These are phyloP conservation scores for Rhododendron vialii DNA, from an alignment of 148 eudicot genomes.

Conservation along the genomic window DNA sequence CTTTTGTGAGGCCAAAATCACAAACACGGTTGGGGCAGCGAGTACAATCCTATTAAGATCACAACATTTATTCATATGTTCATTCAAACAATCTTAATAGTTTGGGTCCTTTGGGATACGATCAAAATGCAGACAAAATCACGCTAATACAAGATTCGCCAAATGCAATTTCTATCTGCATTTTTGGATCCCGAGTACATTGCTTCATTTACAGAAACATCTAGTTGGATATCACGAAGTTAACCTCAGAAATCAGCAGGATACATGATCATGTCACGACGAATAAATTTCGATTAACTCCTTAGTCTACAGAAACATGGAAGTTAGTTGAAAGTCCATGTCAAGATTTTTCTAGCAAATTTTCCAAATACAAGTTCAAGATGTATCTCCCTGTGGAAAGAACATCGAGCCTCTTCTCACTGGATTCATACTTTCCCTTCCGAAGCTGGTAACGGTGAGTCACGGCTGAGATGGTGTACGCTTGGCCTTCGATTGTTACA, in stretches of 20 bases:
- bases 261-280: background rate
- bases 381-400: slow-evolving; percentile 86
- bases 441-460: slow-evolving; percentile 84
- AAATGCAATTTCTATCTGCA: background rate
- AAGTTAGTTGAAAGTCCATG: background rate
- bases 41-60: background rate
- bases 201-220: background rate
- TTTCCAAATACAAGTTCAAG: slow-evolving; percentile 71
- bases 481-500: slow-evolving; percentile 87
- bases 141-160: background rate
- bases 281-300: background rate
- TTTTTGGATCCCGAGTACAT: background rate
- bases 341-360: slow-evolving; percentile 71
- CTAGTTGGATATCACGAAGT: background rate
- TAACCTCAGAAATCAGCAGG: background rate
- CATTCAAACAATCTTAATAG: background rate
- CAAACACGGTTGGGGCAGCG: no score
- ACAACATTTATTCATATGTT: background rate
- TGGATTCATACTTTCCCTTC: slow-evolving; percentile 87
- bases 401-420: slow-evolving; percentile 91
- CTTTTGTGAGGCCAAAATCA: background rate
- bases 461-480: slow-evolving; percentile 80
- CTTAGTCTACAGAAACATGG: background rate
- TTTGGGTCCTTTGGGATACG: background rate
- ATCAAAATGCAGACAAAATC: background rate